Conservation (phyloP, 106 monocot genomes). For the Vanilla planifolia region DNA sequence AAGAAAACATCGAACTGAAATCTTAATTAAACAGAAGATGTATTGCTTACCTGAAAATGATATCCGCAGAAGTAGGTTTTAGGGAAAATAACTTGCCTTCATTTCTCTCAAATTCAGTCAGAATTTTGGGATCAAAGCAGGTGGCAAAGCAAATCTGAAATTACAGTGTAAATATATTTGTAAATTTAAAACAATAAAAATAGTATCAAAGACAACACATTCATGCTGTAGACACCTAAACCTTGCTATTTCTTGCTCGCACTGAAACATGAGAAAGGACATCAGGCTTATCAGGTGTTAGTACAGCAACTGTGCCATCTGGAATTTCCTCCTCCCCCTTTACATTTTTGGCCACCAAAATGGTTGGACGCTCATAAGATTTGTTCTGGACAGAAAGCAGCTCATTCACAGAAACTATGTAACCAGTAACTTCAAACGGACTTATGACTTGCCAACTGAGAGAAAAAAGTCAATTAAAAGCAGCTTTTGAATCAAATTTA, state of each 20-base stretch:
- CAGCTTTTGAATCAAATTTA: background rate
- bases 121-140: slow-evolving; percentile 75
- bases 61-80: slow-evolving; percentile 82
- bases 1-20: background rate
- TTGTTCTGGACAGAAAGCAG: slow-evolving; percentile 74
- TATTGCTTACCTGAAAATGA: slow-evolving; percentile 52
- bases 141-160: slow-evolving; percentile 93
- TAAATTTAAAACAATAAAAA: slow-evolving; percentile 2
- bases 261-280: slow-evolving; percentile 98
- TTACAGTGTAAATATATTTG: background rate
- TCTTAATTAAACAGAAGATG: background rate
- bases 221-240: slow-evolving; percentile 2
- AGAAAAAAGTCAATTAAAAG: slow-evolving; percentile 1
- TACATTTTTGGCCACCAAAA: slow-evolving; percentile 84
- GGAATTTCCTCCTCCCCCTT: slow-evolving; percentile 99
- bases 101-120: slow-evolving; percentile 64
- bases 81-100: slow-evolving; percentile 65
- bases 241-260: slow-evolving; percentile 97
- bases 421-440: slow-evolving; percentile 85
- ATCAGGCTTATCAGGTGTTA: slow-evolving; percentile 99
- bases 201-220: background rate
- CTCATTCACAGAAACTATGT: slow-evolving; percentile 69
- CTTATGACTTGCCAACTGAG: slow-evolving; percentile 98
- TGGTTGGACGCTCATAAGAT: slow-evolving; percentile 69
- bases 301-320: slow-evolving; percentile 85